Evolutionary conservation across 139 green algal species (phyloP), one percentile per base, ranked within the genome.

Genomic region (Chlamydomonas incerta): DNA sequence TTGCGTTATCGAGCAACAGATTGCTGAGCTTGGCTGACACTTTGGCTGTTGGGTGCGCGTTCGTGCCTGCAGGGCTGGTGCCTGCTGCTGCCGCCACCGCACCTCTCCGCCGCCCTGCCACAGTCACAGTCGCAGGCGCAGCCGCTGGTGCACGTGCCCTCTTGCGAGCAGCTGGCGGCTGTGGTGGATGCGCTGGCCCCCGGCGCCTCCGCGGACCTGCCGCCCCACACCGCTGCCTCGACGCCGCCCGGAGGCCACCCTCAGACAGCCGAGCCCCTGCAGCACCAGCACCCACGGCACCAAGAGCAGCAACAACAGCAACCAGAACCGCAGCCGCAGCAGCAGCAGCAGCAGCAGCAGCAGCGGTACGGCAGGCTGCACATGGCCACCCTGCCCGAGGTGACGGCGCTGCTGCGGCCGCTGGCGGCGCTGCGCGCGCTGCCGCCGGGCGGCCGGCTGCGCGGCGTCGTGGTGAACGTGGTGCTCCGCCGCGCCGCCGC

Each of bases 321-420:
- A 15, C 20, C 8, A 24, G 5, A 47, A 2, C 31, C 67, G 37
- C 15, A 47, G 67, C 67, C 5, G 33, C 31, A 50, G 31, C 31
- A 50, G 18, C 33, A 47, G 31, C 67, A 72, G 41, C 67, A 72
- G 33, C 67, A 50, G 29, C 21, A 67, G 46, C 74, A 31, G 18
- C 55, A 81, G 60, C n/a, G 35, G 34, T 72, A 82, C 58, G 74
- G 74, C 35, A 37, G 74, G 24, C 74, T 82, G 33, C 74, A 82
- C 60, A 72, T 47, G 21, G 74, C 74, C 13, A 82, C 34, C 11
- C 58, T 82, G 26, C 6, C 29, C 28, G 58, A 82, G 35, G 33
- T 60, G 5, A 24, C 74, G 20, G 55, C 31, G 31, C 58, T 82
- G 13, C 57, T 58, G 18, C n/a, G 31, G 23, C 58, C 58, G 13